Conservation (phyloP, 805 yeast genomes). For the Yarrowia sp. region DNA sequence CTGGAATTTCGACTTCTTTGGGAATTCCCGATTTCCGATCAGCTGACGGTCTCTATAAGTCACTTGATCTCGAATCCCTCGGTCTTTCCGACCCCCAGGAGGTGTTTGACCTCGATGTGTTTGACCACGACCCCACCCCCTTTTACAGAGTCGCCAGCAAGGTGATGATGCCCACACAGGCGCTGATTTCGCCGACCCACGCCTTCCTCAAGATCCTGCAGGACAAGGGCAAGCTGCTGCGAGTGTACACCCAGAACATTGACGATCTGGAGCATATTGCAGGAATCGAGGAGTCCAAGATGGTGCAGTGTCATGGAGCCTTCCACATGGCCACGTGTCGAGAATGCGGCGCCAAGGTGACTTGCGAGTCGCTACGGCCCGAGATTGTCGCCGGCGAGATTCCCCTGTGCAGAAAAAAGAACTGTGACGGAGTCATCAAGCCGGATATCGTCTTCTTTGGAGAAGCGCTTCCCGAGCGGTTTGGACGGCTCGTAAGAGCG, state of each 20-base stretch:
- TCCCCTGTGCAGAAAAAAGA: constrained; percentile 67
- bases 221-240: constrained; percentile 74
- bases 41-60: constrained; percentile 81
- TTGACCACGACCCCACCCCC: constrained; percentile 75
- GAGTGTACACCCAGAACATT: constrained; percentile 91
- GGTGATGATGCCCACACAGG: constrained; percentile 73
- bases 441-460: constrained; percentile 95
- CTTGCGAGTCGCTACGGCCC: constrained; percentile 69
- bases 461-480: constrained; percentile 75
- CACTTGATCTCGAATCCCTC: constrained; percentile 61
- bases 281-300: constrained; percentile 68
- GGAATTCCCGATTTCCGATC: constrained; percentile 95
- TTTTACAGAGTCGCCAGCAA: constrained; percentile 87
- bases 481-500: constrained; percentile 58
- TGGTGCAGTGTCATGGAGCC: constrained; percentile 92
- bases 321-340: constrained; percentile 87
- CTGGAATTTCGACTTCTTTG: constrained; percentile 87
- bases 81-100: constrained; percentile 89
- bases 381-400: constrained; percentile 65
- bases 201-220: constrained; percentile 75
- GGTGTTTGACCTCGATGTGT: constrained; percentile 78
- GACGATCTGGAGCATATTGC: constrained; percentile 86
- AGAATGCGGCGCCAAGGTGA: constrained; percentile 70
- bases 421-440: constrained; percentile 83
- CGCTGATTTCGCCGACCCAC: constrained; percentile 73